Base-by-base conservation (phyloP, 768 basidiomycete genomes). In the Coprinopsis sp. region DNA sequence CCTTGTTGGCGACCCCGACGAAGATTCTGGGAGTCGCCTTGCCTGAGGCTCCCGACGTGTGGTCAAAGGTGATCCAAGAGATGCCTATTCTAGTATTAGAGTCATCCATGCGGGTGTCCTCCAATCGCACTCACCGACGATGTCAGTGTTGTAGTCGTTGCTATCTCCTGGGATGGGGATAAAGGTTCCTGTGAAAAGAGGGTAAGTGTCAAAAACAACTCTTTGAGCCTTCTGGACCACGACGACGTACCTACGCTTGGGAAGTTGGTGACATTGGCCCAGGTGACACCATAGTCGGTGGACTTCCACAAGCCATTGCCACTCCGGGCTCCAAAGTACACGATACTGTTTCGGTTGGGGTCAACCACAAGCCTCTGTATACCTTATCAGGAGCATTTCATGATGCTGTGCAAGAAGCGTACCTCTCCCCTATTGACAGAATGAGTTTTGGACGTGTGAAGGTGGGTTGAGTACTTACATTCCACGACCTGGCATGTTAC, bases 291-390 rank as follows among this genome's bases (percentile, higher is more conserved):
- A 46, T 65, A 79, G 52, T 84, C 64, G 0, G 77, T 79, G 4
- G 81, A 82, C 57, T 81, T 84, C 76, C 77, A 84, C 13, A 84
- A 66, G 3, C 83, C 82, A 40, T 82, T 70, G 5, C 83, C 83
- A 47, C 76, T 76, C 27, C 78, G 69, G 5, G 82, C 80, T 49
- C 81, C 82, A 47, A 84, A 82, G 63, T 72, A 81, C 4, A 86
- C 58, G 43, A 83, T 73, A 23, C 69, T 71, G 58, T 82, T 81
- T 51, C 68, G 69, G 58, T 82, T 76, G 4, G 82, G 83, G 53
- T 84, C 82, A 31, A 85, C 63, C 8, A 68, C 78, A 25, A 84
- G 71, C 41, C 82, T 75, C 78, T 83, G 29, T 27, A 16, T 18
- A 19, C 2, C 31, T n/a, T 51, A 5, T 45, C 21, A 18, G 11